Percentiles rank a stretch among this genome's conserved stretches.
Evolutionary conservation across 768 basidiomycete species (phyloP).

Genomic region (Mycena kentingensis): DNA sequence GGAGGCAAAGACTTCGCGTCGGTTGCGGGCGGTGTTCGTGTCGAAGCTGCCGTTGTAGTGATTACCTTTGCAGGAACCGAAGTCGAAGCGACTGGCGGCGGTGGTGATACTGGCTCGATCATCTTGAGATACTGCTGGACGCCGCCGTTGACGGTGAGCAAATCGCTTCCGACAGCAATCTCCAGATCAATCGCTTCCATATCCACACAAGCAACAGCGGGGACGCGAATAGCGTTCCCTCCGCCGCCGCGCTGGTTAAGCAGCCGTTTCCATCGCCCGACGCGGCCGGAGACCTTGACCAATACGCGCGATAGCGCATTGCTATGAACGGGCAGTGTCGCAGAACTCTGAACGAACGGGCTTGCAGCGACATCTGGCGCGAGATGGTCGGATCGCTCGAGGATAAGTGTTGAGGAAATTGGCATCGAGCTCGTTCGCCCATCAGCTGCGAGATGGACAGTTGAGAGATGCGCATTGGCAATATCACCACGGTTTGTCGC

Average conservation of each 20-base stretch:
- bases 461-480: slow-evolving; percentile 51
- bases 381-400: slow-evolving; percentile 60
- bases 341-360: slow-evolving; percentile 43
- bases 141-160: slow-evolving; percentile 61
- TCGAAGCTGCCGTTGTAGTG: too few relatives aligned
- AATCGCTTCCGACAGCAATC: slow-evolving; percentile 57
- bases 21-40: not conserved
- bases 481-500: slow-evolving; percentile 43
- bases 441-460: slow-evolving; percentile 41
- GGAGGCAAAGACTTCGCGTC: not conserved
- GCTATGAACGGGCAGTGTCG: slow-evolving; percentile 55
- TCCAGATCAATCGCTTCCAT: slow-evolving; percentile 76
- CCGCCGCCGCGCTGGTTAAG: slow-evolving; percentile 50
- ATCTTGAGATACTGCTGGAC: slow-evolving; percentile 68
- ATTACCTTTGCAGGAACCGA: not conserved
- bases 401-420: slow-evolving; percentile 58
- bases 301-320: slow-evolving; percentile 73
- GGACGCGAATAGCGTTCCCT: slow-evolving; percentile 18
- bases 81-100: not conserved
- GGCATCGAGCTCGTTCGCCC: slow-evolving; percentile 50
- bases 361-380: slow-evolving; percentile 30
- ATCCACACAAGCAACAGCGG: slow-evolving; percentile 42
- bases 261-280: slow-evolving; percentile 83
- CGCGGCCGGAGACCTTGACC: slow-evolving; percentile 77
- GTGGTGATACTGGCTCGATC: slow-evolving; percentile 38